These are phyloP conservation scores for Coleophoma cylindrospora DNA, from an alignment of 2,329 filamentous ascomycete species.

Conservation along the genomic window DNA sequence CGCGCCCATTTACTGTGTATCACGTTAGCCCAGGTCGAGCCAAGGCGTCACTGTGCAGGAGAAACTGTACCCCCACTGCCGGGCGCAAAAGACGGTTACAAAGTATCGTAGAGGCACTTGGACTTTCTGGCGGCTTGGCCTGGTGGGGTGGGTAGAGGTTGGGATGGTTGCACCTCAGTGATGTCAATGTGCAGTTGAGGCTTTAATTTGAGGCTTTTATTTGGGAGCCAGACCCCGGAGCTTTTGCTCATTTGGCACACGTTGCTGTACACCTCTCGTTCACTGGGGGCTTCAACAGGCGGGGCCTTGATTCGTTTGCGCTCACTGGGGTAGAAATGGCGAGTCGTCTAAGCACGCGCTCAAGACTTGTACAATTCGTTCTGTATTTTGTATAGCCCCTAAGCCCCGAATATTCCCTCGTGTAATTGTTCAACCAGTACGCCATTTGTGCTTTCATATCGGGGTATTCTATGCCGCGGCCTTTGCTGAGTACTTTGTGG, in stretches of 20 bases:
- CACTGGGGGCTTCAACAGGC: not conserved
- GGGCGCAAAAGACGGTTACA: not conserved
- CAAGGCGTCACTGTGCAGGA: constrained; percentile 6
- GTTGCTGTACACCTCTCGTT: not conserved
- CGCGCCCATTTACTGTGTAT: not conserved
- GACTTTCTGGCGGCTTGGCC: not conserved
- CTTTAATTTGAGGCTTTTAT: constrained; percentile 6
- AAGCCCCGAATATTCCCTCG: constrained; percentile 3
- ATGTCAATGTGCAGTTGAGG: constrained; percentile 18
- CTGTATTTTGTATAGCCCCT: constrained; percentile 14
- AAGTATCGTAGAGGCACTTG: constrained; percentile 1
- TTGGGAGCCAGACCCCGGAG: constrained; percentile 4
- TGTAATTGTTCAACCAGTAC: constrained; percentile 5
- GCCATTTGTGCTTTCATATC: constrained; percentile 9
- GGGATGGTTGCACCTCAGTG: constrained; percentile 2
- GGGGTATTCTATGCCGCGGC: constrained; percentile 36
- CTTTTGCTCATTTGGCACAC: constrained; percentile 5
- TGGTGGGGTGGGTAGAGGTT: constrained; percentile 1
- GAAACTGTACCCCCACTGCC: constrained; percentile 1
- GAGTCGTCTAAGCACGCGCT: not conserved
- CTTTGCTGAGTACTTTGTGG: constrained; percentile 81
- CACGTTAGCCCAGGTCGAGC: not conserved
- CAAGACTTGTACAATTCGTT: constrained; percentile 5
- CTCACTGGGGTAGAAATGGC: not conserved
- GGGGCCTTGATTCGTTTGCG: not conserved